Percentiles rank a stretch among this genome's conserved stretches.
Evolutionary conservation across 495 filamentous ascomycete genomes (phyloP).

Genomic region (Achaetomiella virescens): DNA sequence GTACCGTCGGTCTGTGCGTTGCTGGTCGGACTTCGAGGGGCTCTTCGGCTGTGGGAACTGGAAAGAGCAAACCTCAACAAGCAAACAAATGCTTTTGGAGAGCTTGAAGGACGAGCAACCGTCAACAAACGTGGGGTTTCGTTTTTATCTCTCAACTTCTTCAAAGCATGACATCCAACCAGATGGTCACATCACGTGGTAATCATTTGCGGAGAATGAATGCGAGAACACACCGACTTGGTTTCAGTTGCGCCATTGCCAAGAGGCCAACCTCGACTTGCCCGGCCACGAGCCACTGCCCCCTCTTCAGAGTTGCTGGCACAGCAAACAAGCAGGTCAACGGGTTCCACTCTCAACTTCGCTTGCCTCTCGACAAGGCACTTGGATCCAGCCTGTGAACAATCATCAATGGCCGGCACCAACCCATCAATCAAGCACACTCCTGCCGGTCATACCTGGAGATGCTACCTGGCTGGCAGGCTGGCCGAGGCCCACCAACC

Average conservation of each 20-base stretch:
- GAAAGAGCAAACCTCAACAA: too few species aligned
- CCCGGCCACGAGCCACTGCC: not conserved
- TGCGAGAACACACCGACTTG: not conserved
- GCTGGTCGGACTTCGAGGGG: not conserved
- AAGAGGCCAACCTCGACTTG: not conserved
- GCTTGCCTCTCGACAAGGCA: too few species aligned
- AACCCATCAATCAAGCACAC: too few species aligned
- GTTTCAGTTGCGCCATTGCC: constrained; percentile 6
- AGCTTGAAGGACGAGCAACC: too few species aligned
- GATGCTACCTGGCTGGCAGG: not conserved
- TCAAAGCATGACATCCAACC: not conserved
- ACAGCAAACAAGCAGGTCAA: not conserved
- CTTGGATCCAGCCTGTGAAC: too few species aligned
- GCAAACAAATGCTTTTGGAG: too few species aligned
- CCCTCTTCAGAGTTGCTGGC: not conserved
- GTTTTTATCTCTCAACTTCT: not conserved
- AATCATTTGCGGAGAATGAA: not conserved
- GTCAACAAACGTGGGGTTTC: not conserved
- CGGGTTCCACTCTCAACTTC: too few species aligned
- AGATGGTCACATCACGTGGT: constrained; percentile 3
- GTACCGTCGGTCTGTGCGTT: constrained; percentile 14
- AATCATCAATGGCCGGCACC: too few species aligned
- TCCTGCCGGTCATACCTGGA: not conserved
- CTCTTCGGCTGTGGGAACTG: too few species aligned
- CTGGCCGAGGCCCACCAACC: not conserved